Evolutionary conservation across 2,329 filamentous ascomycete genomes (phyloP).

Genomic region (Botrytis elliptica): DNA sequence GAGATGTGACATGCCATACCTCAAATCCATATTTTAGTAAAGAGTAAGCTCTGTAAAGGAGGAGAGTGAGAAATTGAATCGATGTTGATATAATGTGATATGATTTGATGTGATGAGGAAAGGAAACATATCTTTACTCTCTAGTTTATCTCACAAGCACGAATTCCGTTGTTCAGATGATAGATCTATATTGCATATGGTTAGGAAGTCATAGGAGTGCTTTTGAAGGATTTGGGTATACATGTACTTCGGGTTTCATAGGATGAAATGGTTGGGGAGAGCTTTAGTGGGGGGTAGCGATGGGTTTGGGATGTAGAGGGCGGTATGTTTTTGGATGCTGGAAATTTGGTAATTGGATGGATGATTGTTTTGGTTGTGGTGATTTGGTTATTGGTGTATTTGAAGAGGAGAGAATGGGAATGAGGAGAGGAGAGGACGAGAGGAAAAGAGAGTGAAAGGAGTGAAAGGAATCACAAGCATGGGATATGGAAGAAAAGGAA

Average conservation of each 20-base stretch:
- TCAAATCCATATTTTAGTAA: background rate
- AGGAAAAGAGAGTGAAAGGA: background rate
- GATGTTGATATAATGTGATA: background rate
- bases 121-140: background rate
- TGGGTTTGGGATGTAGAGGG: background rate
- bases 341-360: background rate
- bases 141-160: background rate
- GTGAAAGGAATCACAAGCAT: background rate
- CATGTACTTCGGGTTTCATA: too few relatives aligned
- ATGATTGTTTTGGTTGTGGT: background rate
- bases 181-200: background rate
- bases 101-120: background rate
- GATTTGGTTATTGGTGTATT: background rate
- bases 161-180: rapidly evolving
- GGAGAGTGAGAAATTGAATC: background rate
- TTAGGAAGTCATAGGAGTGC: background rate
- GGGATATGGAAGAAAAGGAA: too few relatives aligned
- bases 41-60: background rate
- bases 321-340: background rate
- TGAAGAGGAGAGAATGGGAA: background rate
- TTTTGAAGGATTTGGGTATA: too few relatives aligned
- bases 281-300: too few relatives aligned
- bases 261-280: too few relatives aligned
- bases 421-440: background rate
- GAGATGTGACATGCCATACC: background rate